Base-by-base conservation (phyloP, 176 grass and related monocot genomes). In the Luzula sylvatica region DNA sequence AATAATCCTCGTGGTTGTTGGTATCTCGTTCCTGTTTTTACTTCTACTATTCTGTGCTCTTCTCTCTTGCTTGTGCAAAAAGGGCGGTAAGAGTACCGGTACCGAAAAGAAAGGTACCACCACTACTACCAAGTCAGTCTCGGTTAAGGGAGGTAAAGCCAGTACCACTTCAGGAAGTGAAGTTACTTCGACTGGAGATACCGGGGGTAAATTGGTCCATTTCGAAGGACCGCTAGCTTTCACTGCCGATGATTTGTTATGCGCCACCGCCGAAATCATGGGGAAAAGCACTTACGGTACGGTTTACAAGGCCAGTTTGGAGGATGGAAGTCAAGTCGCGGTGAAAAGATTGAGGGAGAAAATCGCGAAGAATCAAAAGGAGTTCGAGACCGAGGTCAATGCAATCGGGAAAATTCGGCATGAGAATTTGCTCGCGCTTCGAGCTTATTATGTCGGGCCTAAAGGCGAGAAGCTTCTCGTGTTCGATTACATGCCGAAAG, bases 401-500 rank as follows among this genome's bases (percentile, higher is more conserved):
- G 55, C 52, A 0, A 74, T 98, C 18, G 85, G 92, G 19, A 98
- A 83, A 63, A 51, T 90, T 38, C 81, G 81, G 15, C 85, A 98
- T 58, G 71, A 53, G 23, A 90, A 98, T 77, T 79, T 98, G 4
- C 70, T 98, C 23, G 65, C 81, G 1, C 78, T 98, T 44, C 52
- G 81, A 55, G 85, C 81, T 5, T 98, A 77, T 59, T 98, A 98
- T 52, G 8, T 86, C 27, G 92, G 92, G 0, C 92, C 92, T 0
- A 90, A 90, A 69, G 81, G 92, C n/a, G 92, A 98, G 81, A 98
- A 98, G 71, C 81, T 98, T 45, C 68, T 98, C 0, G 92, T 98
- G n/a, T 98, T 87, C 45, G 85, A 98, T 59, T 98, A 65, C 79
- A 87, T 90, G 85, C 69, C 71, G 50, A 98, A 81, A 40, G 92